These are phyloP conservation scores for Pulveroboletus sp. DNA, from an alignment of 768 basidiomycete genomes.

Conservation along the genomic window DNA sequence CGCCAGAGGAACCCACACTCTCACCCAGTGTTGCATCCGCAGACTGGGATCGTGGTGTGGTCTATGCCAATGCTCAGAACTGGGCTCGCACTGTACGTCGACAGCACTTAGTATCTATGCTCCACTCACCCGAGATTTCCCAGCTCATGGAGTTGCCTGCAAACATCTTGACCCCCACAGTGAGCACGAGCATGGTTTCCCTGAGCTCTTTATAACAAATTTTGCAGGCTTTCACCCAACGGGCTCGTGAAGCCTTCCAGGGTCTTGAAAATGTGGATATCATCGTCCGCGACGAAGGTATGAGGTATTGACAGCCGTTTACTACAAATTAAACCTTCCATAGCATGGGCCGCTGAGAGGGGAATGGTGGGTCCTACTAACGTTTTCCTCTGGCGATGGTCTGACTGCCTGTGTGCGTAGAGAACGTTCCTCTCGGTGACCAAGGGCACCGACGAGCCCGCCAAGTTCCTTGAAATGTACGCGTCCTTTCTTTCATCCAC, in stretches of 20 bases:
- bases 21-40: constrained; percentile 41
- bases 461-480: constrained; percentile 84
- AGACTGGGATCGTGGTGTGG: constrained; percentile 69
- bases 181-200: constrained; percentile 25
- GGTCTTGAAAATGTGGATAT: constrained; percentile 66
- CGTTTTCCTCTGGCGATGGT: no score
- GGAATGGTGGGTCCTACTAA: constrained; percentile 58
- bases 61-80: constrained; percentile 78
- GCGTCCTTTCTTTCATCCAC: constrained; percentile 8
- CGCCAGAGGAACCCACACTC: constrained; percentile 48
- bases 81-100: constrained; percentile 64
- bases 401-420: no score
- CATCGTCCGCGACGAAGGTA: constrained; percentile 71
- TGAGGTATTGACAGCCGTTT: neutral
- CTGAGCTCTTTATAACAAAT: neutral
- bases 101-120: neutral
- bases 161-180: constrained; percentile 83
- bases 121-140: neutral
- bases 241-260: constrained; percentile 61
- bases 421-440: constrained; percentile 85
- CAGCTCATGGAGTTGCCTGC: constrained; percentile 83
- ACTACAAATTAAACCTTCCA: neutral
- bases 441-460: constrained; percentile 75
- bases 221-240: constrained; percentile 63
- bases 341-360: constrained; percentile 80